phyloP scores from a whole-genome alignment of 2,329 filamentous ascomycete species.

The Leptosphaerulina australis region DNA sequence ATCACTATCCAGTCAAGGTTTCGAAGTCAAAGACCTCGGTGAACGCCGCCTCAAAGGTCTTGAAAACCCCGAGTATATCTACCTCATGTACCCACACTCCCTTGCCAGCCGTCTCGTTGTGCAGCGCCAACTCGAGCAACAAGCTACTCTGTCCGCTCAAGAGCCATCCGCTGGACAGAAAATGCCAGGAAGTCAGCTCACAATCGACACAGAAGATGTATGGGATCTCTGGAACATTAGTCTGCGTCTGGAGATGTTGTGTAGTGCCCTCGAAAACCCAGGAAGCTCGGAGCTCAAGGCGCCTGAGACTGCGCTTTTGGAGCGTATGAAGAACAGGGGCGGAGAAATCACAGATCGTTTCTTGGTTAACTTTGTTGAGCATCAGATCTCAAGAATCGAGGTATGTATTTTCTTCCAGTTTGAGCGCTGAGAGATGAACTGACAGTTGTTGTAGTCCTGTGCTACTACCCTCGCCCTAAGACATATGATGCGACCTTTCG shows the following conservation, averaged over 20 bases:
- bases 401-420: conserved; percentile 60
- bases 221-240: conserved; percentile 92
- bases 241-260: conserved; percentile 89
- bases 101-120: conserved; percentile 79
- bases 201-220: conserved; percentile 82
- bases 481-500: conserved; percentile 75
- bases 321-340: conserved; percentile 72
- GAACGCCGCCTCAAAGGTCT: conserved; percentile 95
- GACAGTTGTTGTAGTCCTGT: conserved; percentile 67
- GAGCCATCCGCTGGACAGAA: conserved; percentile 65
- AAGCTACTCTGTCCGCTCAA: conserved; percentile 31
- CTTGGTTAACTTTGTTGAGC: conserved; percentile 86
- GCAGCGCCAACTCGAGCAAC: conserved; percentile 62
- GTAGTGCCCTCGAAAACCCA: conserved; percentile 80
- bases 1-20: conserved; percentile 86
- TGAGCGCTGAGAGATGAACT: conserved; percentile 17
- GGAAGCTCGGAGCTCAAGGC: conserved; percentile 69
- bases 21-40: conserved; percentile 95
- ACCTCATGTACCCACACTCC: conserved; percentile 90
- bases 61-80: conserved; percentile 95
- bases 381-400: conserved; percentile 95
- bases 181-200: conserved; percentile 67
- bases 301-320: conserved; percentile 82
- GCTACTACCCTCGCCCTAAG: conserved; percentile 79
- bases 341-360: conserved; percentile 89